A percentile compares a stretch with the other conserved stretches of the same genome.
Evolutionary conservation across 1,139 yeast species (phyloP).

Genomic region (Lizanozyma gosingica): DNA sequence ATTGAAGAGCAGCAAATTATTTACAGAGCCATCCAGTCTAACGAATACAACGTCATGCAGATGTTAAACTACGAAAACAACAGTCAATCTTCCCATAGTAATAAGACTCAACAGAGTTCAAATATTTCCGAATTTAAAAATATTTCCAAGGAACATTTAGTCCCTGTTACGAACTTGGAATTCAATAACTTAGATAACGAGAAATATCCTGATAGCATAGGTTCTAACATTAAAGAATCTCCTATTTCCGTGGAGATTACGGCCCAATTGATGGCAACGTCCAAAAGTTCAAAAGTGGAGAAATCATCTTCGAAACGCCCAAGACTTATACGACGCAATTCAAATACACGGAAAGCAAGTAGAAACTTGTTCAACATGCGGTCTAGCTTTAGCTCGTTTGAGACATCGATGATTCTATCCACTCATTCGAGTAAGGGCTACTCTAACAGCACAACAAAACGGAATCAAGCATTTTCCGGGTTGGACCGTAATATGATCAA

Average conservation of each 20-base stretch:
- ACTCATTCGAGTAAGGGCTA: constrained; percentile 1
- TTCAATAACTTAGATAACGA: not conserved
- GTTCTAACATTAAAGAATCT: not conserved
- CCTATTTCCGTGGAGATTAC: too few species aligned
- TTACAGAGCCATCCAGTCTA: not conserved
- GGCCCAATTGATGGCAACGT: not conserved
- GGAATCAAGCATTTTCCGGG: not conserved
- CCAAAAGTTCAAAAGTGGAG: not conserved
- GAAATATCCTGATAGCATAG: too few species aligned
- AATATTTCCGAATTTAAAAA: too few species aligned
- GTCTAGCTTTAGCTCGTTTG: constrained; percentile 9
- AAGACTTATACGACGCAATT: not conserved
- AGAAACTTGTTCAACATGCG: not conserved
- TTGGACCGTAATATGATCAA: not conserved
- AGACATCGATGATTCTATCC: constrained; percentile 5
- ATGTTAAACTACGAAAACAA: not conserved
- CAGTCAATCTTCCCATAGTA: not conserved
- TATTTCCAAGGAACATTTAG: not conserved
- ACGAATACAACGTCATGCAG: not conserved
- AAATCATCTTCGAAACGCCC: too few species aligned
- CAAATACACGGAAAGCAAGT: not conserved
- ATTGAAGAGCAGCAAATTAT: constrained; percentile 8
- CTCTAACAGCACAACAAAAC: too few species aligned
- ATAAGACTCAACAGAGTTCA: too few species aligned
- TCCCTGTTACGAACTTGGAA: not conserved